Base-by-base conservation (phyloP, 225 moss, liverwort and hornwort genomes). In the Rhytidiadelphus loreus region DNA sequence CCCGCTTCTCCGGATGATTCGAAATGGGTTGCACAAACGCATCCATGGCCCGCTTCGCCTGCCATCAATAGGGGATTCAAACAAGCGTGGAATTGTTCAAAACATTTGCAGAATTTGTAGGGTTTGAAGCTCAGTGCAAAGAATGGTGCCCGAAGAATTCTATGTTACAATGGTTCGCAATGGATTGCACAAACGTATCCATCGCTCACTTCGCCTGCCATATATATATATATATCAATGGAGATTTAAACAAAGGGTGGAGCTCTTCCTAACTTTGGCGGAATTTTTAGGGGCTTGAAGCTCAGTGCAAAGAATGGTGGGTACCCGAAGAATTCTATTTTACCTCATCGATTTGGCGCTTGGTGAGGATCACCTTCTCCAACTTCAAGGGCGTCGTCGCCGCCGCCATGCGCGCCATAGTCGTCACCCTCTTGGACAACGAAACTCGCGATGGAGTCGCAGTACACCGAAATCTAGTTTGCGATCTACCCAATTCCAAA, bases 41-140 rank as follows among this genome's bases (percentile, higher is more conserved):
- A 76, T 95, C 94, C 89, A 96, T 92, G 44, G 85, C 87, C 65
- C 80, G 68, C 66, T 89, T 94, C 53, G 95, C 93, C 96, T 96
- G 94, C 85, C 70, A 58, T 22, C 64, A 75, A 58, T 15, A 43
- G 25, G 22, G 44, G 44, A 88, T 70, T 65, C 81, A 44, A 46
- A 62, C 69, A 61, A 44, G 44, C 6, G 46, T 13, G 32, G 9
- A 61, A 18, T 23, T 81, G 9, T 33, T 80, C 41, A 39, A 29
- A 39, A 41, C 5, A 5, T 28, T 46, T 21, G 81, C 61, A 32
- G 44, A 33, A 43, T 41, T 61, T 44, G 3, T 37, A 61, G 61
- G 46, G 29, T 58, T 78, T 59, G 41, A 59, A 43, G 80, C 30
- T 43, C 41, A 59, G 20, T n/a, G 57, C 59, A 80, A 41, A 80